Conservation (phyloP, 768 basidiomycete genomes). For the Leccinum truebloodii region DNA sequence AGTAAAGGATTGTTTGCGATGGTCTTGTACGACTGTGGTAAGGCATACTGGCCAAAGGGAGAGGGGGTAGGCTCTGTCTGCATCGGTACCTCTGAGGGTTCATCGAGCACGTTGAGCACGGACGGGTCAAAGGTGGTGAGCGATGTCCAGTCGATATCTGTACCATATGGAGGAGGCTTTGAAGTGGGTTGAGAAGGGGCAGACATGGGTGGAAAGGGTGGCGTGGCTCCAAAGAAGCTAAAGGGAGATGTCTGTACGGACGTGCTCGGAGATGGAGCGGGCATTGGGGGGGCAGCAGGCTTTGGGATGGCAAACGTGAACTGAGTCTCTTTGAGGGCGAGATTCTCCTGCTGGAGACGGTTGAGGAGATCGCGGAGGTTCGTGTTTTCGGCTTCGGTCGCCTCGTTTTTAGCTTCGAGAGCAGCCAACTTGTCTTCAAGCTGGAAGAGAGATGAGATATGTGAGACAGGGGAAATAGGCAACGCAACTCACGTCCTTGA, state of each 20-base stretch:
- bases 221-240: constrained; percentile 27
- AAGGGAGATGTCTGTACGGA: constrained; percentile 22
- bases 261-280: constrained; percentile 26
- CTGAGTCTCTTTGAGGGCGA: constrained; percentile 72
- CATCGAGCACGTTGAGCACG: constrained; percentile 65
- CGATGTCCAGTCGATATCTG: constrained; percentile 60
- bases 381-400: constrained; percentile 75
- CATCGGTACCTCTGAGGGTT: constrained; percentile 60
- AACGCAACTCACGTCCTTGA: constrained; percentile 78
- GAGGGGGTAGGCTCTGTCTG: constrained; percentile 52
- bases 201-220: constrained; percentile 24
- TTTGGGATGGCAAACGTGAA: constrained; percentile 85
- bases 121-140: constrained; percentile 70
- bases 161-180: constrained; percentile 20
- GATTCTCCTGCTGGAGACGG: constrained; percentile 85
- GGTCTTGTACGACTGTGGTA: constrained; percentile 62
- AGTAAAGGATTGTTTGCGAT: constrained; percentile 83
- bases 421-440: constrained; percentile 89
- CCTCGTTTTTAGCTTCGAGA: constrained; percentile 80
- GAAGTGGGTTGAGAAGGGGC: constrained; percentile 36
- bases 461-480: constrained; percentile 9
- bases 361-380: constrained; percentile 85
- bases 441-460: constrained; percentile 38
- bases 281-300: constrained; percentile 18
- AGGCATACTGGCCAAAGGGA: constrained; percentile 49